These are phyloP conservation scores for Lodderomyces parapsilosis DNA, from an alignment of 1,139 yeast species.

Conservation along the genomic window DNA sequence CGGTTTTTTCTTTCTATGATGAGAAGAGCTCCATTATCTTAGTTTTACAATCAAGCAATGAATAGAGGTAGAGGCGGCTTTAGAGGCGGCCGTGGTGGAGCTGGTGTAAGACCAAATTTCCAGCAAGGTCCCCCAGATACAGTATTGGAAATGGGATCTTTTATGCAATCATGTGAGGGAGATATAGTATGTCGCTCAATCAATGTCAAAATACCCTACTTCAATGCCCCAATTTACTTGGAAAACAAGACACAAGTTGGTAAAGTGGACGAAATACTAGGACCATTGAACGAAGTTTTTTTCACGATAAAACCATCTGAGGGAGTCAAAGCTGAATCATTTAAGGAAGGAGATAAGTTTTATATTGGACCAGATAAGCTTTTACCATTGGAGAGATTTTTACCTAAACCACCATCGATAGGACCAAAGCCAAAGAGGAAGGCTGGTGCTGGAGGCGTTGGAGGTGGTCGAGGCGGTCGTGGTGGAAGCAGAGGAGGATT, in stretches of 20 bases:
- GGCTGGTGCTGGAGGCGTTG: conserved; percentile 44
- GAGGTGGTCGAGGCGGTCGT: conserved; percentile 20
- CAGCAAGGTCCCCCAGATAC: conserved; percentile 92
- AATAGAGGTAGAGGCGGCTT: conserved; percentile 66
- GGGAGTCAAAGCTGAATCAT: conserved; percentile 91
- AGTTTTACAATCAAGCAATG: conserved; percentile 20
- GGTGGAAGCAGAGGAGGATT: conserved; percentile 46
- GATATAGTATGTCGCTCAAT: conserved; percentile 96
- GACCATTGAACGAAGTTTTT: conserved; percentile 94
- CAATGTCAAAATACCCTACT: conserved; percentile 92
- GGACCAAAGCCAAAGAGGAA: conserved; percentile 81
- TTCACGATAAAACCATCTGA: conserved; percentile 95
- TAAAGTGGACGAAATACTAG: conserved; percentile 96
- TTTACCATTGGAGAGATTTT: conserved; percentile 91
- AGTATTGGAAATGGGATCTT: conserved; percentile 92
- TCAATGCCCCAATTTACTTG: conserved; percentile 96
- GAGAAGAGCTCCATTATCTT: not conserved
- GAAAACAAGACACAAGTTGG: conserved; percentile 96
- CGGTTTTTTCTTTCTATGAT: not conserved
- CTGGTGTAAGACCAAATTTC: conserved; percentile 55
- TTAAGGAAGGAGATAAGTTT: conserved; percentile 94
- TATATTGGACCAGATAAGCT: conserved; percentile 94
- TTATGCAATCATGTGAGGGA: conserved; percentile 92
- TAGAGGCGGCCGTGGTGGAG: conserved; percentile 58
- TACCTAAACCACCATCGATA: conserved; percentile 81